phyloP scores from a whole-genome alignment of 257 asterid species.

The Mitragyna speciosa region DNA sequence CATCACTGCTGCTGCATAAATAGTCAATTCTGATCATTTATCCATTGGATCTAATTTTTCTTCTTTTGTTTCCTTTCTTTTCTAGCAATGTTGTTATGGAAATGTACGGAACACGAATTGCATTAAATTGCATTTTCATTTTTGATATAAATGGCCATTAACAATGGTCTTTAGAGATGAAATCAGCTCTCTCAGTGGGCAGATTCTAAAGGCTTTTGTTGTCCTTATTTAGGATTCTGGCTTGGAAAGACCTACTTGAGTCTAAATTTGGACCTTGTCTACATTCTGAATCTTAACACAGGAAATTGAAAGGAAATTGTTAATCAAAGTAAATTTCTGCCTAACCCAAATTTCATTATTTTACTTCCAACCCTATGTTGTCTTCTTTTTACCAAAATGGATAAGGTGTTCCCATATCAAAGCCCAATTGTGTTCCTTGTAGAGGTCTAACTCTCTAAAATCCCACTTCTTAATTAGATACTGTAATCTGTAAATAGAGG shows the following conservation, averaged over 20 bases:
- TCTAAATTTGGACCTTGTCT: background rate
- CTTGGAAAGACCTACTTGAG: background rate
- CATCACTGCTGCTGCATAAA: constrained; percentile 86
- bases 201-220: background rate
- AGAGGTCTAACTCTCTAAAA: background rate
- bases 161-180: background rate
- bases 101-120: background rate
- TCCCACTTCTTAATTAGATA: no score
- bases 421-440: background rate
- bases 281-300: background rate
- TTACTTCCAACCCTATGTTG: background rate
- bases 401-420: no score
- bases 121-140: background rate
- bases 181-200: background rate
- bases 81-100: background rate
- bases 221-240: background rate
- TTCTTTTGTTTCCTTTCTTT: background rate
- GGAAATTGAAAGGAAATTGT: background rate
- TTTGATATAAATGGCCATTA: background rate
- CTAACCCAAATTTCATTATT: background rate
- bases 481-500: no score
- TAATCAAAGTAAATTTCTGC: background rate
- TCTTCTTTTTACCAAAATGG: no score
- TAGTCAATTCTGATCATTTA: background rate
- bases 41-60: background rate